These are phyloP conservation scores for Kurtzmaniella quercitrusa DNA, from an alignment of 1,139 yeast genomes.

Conservation along the genomic window DNA sequence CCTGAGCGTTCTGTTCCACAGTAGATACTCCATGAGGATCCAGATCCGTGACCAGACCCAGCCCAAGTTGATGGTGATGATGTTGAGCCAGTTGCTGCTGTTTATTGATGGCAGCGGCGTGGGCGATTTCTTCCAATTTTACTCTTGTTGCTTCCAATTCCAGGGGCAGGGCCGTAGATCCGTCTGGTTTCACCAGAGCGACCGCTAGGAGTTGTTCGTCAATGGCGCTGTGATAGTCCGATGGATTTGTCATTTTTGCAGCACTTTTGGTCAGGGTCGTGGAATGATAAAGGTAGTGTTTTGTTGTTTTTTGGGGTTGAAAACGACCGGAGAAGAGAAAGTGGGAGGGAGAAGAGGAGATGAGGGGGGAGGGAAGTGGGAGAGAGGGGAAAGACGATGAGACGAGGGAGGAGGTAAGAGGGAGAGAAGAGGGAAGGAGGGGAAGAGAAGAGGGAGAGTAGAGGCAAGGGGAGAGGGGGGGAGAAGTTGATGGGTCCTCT, in stretches of 20 bases:
- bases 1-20: slow-evolving; percentile 7
- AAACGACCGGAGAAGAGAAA: not conserved
- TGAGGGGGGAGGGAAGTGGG: not conserved
- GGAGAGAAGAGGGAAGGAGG: not conserved
- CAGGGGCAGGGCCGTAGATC: slow-evolving; percentile 7
- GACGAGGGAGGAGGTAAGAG: not conserved
- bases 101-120: slow-evolving; percentile 18
- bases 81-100: slow-evolving; percentile 8
- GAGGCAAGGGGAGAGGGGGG: too few species aligned
- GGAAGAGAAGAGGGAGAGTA: too few species aligned
- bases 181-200: slow-evolving; percentile 8
- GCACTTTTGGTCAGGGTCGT: slow-evolving; percentile 6
- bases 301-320: slow-evolving; percentile 7
- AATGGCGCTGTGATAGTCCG: slow-evolving; percentile 34
- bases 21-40: slow-evolving; percentile 2
- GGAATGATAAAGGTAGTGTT: slow-evolving; percentile 9
- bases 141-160: slow-evolving; percentile 25
- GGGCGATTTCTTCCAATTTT: slow-evolving; percentile 32
- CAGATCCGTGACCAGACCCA: not conserved
- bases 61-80: slow-evolving; percentile 2
- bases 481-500: too few species aligned
- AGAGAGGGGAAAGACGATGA: not conserved
- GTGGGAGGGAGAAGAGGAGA: not conserved
- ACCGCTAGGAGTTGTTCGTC: slow-evolving; percentile 36
- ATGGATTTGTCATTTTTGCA: slow-evolving; percentile 8